Base-by-base conservation (phyloP, 495 filamentous ascomycete genomes). In the Neurospora sp. region DNA sequence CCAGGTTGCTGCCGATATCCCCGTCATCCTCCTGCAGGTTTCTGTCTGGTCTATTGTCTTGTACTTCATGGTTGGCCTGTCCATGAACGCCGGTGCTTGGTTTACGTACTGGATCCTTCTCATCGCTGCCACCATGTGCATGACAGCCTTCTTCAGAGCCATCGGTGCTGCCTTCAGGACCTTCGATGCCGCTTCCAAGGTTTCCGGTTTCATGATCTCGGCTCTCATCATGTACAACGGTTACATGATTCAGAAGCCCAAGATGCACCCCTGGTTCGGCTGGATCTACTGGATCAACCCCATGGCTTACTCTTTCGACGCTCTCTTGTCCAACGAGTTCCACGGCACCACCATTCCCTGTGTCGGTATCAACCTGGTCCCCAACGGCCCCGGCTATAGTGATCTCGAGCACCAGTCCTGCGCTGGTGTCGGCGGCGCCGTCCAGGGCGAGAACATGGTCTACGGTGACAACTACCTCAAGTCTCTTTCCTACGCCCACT, bases 281-380 rank as follows among this genome's bases (percentile, higher is more conserved):
- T 96, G 93, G 93, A 81, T 95, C 5, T 86, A 85, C 27, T 93
- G 88, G 85, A 86, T 95, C 70, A 91, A 96, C 71, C 93, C 93
- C 0, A 82, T 96, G 3, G 86, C 90, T 41, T 95, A 94, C 75
- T 87, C 86, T 1, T 94, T 93, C 72, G 92, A 91, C 78, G 87
- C 84, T 2, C 74, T 93, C 22, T 87, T 92, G 84, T 79, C 87
- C 2, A 93, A 93, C 74, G 91, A 94, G 75, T 91, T 92, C 73
- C 84, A 89, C 78, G 85, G 83, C 70, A 77, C 81, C 39, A 89
- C 85, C 72, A 83, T 84, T 17, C 75, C 81, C 3, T 74, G 86
- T 65, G 80, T 89, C 4, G 82, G 84, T 5, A 70, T 76, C 17
- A 81, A 87, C 71, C 83, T 91, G 40, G 82, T 89, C 2, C 89